Base-by-base conservation (phyloP, 1,284 basidiomycete genomes). In the Phlebopus sp. region DNA sequence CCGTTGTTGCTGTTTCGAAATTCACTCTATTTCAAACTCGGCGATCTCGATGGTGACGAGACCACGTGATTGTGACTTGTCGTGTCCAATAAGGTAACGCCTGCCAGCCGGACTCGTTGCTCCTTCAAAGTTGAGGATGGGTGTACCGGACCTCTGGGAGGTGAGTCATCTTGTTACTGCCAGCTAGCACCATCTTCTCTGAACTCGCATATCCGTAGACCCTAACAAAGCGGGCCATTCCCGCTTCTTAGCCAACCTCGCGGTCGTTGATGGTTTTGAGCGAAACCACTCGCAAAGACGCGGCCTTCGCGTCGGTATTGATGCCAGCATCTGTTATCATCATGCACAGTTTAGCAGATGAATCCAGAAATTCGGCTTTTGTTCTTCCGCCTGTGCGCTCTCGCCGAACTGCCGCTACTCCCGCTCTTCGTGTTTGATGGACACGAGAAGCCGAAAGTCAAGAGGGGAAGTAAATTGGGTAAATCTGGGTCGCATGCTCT, bases 401-500 rank as follows among this genome's bases (percentile, higher is more conserved):
- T 88, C 6, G 57, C 78, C 4, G 62, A 69, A 37, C 68, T 81
- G 6, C 83, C 85, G 0, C 63, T 86, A 34, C 60, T 81, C 15
- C 77, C 79, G 1, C 62, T 89, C 0, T 87, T 90, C 61, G 79
- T 90, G 2, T 87, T 88, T 57, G 87, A 90, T 63, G 87, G 86
- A 0, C 71, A 76, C 0, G 57, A 74, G 19, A 70, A 83, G 30
- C 86, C 86, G 0, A 62, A 65, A n/a, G 59, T 73, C 37, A 90
- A 89, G 71, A 67, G 85, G 25, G 70, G 69, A 10, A 78, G 75
- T 50, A 74, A 68, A 54, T 59, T 67, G 58, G 75, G 75, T 36
- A 76, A 70, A 55, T 65, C 66, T 38, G 76, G 62, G 41, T 72
- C 72, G 4, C 78, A 81, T 57, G 50, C 51, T 3, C 59, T 76